phyloP scores from a whole-genome alignment of 2,329 filamentous ascomycete genomes.

The Talaromyces sp. region DNA sequence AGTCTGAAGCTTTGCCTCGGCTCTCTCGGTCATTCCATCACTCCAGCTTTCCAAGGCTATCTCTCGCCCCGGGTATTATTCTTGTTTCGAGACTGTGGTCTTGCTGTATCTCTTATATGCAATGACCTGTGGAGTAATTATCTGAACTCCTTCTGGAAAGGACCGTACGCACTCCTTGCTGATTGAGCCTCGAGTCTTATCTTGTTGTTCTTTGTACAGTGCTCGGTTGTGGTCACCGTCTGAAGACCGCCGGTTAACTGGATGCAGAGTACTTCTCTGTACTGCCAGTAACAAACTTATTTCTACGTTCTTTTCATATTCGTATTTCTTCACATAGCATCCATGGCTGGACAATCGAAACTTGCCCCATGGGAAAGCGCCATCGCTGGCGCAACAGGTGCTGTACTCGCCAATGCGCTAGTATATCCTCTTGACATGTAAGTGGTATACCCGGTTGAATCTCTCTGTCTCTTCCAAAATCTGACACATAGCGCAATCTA shows the following conservation, averaged over 20 bases:
- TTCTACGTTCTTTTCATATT: neutral
- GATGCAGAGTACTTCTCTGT: conserved; percentile 1
- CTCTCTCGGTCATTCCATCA: neutral
- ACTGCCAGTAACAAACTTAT: neutral
- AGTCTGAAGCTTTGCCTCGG: conserved; percentile 6
- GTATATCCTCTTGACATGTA: conserved; percentile 98
- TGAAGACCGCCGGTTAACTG: neutral
- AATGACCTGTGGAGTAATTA: neutral
- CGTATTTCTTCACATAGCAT: neutral
- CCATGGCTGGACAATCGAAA: conserved; percentile 62
- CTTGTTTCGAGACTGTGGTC: neutral
- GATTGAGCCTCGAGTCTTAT: conserved; percentile 1
- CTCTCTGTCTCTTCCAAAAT: conserved; percentile 4
- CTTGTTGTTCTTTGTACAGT: neutral
- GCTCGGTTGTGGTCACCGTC: conserved; percentile 7
- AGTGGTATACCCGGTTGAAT: conserved; percentile 37
- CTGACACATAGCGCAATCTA: conserved; percentile 42
- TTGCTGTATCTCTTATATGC: conserved; percentile 1
- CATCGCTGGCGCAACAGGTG: conserved; percentile 86
- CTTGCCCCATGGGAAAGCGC: conserved; percentile 92
- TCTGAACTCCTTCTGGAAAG: neutral
- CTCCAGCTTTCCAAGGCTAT: neutral
- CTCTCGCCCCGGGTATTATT: neutral
- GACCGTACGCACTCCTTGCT: neutral
- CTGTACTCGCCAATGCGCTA: conserved; percentile 88